These are phyloP conservation scores for Kodamaea hsintzibuensis DNA, from an alignment of 805 yeast genomes.

Conservation along the genomic window DNA sequence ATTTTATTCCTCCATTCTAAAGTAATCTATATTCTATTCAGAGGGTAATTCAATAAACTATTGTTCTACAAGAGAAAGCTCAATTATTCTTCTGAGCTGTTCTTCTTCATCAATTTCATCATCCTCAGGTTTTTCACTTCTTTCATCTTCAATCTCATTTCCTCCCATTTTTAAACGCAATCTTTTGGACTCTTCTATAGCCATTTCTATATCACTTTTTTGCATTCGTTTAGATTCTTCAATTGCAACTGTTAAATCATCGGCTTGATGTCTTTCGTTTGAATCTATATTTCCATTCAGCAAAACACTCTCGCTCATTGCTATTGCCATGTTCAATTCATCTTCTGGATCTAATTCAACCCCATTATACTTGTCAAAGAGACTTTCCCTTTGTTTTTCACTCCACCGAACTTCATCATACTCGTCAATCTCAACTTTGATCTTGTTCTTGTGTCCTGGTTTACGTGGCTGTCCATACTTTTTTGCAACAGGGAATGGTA, in stretches of 20 bases:
- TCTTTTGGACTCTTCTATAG: conserved; percentile 18
- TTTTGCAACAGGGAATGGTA: conserved; percentile 6
- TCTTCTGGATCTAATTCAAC: conserved; percentile 28
- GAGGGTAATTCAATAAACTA: neutral
- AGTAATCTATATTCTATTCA: neutral
- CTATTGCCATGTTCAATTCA: conserved; percentile 28
- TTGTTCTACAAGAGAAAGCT: conserved; percentile 24
- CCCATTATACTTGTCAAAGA: conserved; percentile 51
- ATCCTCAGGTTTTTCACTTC: neutral
- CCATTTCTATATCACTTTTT: conserved; percentile 7
- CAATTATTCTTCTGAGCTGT: conserved; percentile 18
- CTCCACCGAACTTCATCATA: conserved; percentile 31
- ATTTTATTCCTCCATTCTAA: too few species aligned
- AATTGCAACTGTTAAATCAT: conserved; percentile 28
- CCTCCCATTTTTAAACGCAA: conserved; percentile 2
- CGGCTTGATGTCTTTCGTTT: conserved; percentile 1
- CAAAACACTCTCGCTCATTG: conserved; percentile 35
- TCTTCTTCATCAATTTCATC: conserved; percentile 16
- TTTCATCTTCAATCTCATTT: neutral
- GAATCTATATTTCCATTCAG: neutral
- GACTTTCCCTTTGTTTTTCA: conserved; percentile 20
- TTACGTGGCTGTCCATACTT: conserved; percentile 3
- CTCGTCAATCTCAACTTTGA: conserved; percentile 35
- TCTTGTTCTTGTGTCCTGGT: conserved; percentile 14
- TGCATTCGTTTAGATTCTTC: conserved; percentile 19